These are phyloP conservation scores for Kwoniella sp. DNA, from an alignment of 768 basidiomycete genomes.

Conservation along the genomic window DNA sequence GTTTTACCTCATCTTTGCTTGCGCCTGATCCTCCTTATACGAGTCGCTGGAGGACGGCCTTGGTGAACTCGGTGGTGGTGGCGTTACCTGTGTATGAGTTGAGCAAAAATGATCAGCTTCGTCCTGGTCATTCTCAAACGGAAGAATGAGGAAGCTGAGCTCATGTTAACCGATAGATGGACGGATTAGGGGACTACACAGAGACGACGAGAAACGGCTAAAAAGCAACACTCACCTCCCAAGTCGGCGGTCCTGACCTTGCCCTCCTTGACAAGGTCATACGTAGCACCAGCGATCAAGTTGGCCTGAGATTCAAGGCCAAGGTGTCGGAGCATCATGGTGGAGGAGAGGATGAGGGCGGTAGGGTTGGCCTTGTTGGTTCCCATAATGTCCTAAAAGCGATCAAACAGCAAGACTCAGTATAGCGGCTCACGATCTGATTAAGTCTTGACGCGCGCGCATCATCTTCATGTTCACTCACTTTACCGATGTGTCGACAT, in stretches of 20 bases:
- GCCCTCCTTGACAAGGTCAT: conserved; percentile 84
- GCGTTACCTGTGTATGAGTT: conserved; percentile 65
- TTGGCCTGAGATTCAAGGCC: conserved; percentile 87
- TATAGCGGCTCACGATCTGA: no score
- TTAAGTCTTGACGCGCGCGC: no score
- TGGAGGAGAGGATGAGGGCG: conserved; percentile 58
- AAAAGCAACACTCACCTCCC: conserved; percentile 67
- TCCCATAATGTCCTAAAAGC: conserved; percentile 61
- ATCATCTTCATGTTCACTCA: conserved; percentile 29
- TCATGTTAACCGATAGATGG: no score
- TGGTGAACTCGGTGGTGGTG: conserved; percentile 92
- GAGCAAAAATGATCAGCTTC: conserved; percentile 3
- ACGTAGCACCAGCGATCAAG: conserved; percentile 85
- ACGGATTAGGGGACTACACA: no score
- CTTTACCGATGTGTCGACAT: conserved; percentile 65
- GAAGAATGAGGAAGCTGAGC: no score
- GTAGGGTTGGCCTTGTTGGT: conserved; percentile 60
- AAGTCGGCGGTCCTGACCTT: conserved; percentile 92
- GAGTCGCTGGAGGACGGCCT: conserved; percentile 82
- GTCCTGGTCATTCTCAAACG: no score
- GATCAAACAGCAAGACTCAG: conserved; percentile 65
- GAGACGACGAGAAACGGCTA: not conserved
- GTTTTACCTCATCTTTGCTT: no score
- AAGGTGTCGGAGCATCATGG: conserved; percentile 57
- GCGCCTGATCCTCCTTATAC: conserved; percentile 8